Evolutionary conservation across 352 stramenopile species (phyloP).

Genomic region (Globisporangium barbulae): DNA sequence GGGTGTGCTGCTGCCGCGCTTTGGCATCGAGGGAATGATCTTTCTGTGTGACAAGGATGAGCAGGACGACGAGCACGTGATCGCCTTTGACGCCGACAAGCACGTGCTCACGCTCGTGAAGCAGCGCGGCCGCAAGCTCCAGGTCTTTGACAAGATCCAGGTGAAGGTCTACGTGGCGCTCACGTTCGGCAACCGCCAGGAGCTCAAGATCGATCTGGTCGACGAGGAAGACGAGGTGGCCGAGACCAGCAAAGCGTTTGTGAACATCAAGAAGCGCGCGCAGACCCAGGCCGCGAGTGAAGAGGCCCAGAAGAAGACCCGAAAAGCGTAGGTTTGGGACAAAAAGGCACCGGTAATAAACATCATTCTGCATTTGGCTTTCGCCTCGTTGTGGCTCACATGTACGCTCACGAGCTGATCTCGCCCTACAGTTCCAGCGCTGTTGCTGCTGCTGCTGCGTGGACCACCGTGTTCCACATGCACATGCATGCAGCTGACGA

Average conservation of each 20-base stretch:
- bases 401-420: too few relatives aligned
- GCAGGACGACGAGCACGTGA: conserved; percentile 49
- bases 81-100: conserved; percentile 44
- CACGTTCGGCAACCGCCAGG: conserved; percentile 78
- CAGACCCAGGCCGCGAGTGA: not conserved
- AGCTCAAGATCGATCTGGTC: conserved; percentile 82
- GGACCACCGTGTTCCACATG: too few relatives aligned
- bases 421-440: too few relatives aligned
- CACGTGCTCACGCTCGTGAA: conserved; percentile 65
- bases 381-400: too few relatives aligned
- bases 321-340: not conserved
- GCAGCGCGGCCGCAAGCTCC: conserved; percentile 44
- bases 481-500: not conserved
- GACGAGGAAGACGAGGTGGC: conserved; percentile 33
- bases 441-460: too few relatives aligned
- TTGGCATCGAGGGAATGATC: conserved; percentile 98
- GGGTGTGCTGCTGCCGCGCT: conserved; percentile 95
- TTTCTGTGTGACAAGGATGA: conserved; percentile 82
- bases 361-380: too few relatives aligned
- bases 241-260: conserved; percentile 6
- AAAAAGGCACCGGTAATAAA: too few relatives aligned
- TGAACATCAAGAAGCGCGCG: conserved; percentile 13
- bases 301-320: not conserved
- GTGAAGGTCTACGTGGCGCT: conserved; percentile 79
- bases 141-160: conserved; percentile 78